Percentiles rank a stretch among this genome's conserved stretches.
Evolutionary conservation across 345 rosid species (phyloP).

Genomic region (Odontarrhena argentea): DNA sequence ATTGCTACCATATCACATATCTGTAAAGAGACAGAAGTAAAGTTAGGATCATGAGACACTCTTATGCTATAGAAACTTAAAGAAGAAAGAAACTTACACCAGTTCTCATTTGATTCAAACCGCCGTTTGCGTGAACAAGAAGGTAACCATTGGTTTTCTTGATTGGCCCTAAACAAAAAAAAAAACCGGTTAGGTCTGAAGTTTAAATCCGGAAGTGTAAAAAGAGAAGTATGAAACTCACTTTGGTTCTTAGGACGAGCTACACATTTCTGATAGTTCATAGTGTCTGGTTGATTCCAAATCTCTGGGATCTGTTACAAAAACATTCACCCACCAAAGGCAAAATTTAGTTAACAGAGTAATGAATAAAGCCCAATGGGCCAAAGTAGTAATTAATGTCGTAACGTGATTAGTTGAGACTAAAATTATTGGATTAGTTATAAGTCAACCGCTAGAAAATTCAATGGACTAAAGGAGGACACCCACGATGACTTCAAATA

Average conservation of each 20-base stretch:
- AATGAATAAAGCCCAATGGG: constrained; percentile 30
- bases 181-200: background rate
- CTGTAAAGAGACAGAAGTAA: constrained; percentile 34
- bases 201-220: background rate
- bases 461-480: constrained; percentile 22
- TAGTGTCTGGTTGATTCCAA: constrained; percentile 55
- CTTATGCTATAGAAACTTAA: background rate
- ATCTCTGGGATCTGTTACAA: constrained; percentile 47
- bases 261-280: constrained; percentile 51
- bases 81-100: constrained; percentile 50
- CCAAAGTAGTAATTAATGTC: background rate
- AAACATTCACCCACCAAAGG: background rate
- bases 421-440: constrained; percentile 20
- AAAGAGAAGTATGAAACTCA: constrained; percentile 31
- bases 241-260: constrained; percentile 49
- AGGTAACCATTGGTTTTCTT: constrained; percentile 56
- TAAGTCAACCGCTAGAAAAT: constrained; percentile 39
- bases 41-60: constrained; percentile 7
- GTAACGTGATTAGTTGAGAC: constrained; percentile 9
- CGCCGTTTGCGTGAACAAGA: constrained; percentile 77
- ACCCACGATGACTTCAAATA: constrained; percentile 32
- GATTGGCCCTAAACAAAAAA: constrained; percentile 25
- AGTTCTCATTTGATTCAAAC: constrained; percentile 85
- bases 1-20: constrained; percentile 80
- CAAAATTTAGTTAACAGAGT: background rate